Base-by-base conservation (phyloP, 2,329 filamentous ascomycete species). In the Microdochium trichocladiopsis region DNA sequence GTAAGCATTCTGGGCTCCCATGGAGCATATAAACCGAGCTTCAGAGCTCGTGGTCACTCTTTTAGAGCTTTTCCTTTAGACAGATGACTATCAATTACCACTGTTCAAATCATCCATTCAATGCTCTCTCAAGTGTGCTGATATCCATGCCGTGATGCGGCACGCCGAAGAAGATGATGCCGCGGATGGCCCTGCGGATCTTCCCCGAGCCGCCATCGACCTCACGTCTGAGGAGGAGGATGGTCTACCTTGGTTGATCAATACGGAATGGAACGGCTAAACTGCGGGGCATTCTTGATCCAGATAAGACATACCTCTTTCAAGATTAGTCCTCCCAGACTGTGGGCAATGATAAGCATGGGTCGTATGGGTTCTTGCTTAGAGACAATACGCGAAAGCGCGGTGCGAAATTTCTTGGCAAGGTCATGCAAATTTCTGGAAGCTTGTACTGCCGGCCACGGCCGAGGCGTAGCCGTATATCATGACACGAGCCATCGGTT, bases 391-490 rank as follows among this genome's bases (percentile, higher is more conserved):
- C 31, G 16, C 18, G 47, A 22, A 3, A 59, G 28, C 16, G 47
- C 25, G n/a, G 25, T 21, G 23, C 50, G 49, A 18, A 60, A 50
- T 4, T 48, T 47, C 3, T 37, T 54, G 16, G 51, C 55, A 16
- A 60, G 51, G 23, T 55, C 55, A 25, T 56, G 56, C 8, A 59
- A 25, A 22, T 54, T n/a, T 52, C 47, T 58, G 53, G 14, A 58
- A 52, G 36, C 53, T 62, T 25, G 56, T 41, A 52, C 57, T 63
- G 2, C 50, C 36, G 11, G 41, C 25, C 6, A 63, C 49, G 22
- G 22, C 23, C 24, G 61, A 58, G 3, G 61, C 55, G 45, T 66
- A 64, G 22, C 65, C 63, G 50, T 63, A 66, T 6, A 56, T 58
- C 33, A 65, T 54, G 1, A 67, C 55, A 10, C 62, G 55, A 5